Conservation (phyloP, 2,329 filamentous ascomycete genomes). For the Curvularia eragrostidis region DNA sequence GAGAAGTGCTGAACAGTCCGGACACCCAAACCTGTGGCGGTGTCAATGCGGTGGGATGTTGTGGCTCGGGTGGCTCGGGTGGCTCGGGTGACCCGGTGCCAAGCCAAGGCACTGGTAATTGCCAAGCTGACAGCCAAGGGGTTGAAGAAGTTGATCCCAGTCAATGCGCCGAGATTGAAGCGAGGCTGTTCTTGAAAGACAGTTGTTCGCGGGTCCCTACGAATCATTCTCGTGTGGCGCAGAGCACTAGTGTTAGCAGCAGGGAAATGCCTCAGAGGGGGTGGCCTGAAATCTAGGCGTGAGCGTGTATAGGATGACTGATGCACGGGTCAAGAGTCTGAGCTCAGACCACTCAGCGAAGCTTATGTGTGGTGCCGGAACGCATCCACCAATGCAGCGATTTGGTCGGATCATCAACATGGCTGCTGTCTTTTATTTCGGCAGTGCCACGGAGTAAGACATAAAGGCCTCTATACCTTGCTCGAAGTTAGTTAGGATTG, state of each 20-base stretch:
- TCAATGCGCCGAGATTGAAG: not conserved
- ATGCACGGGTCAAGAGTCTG: no score
- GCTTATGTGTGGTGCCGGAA: not conserved
- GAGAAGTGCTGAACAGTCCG: not conserved
- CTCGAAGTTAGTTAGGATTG: not conserved
- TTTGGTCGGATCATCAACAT: not conserved
- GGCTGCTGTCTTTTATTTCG: not conserved
- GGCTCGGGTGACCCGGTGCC: slow-evolving; percentile 8
- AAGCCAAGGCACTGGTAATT: not conserved
- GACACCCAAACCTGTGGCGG: not conserved
- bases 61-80: not conserved
- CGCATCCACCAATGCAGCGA: not conserved
- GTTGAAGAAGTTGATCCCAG: not conserved
- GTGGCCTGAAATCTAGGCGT: not conserved
- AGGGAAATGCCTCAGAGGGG: not conserved
- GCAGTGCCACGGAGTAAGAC: not conserved
- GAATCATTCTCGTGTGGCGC: not conserved
- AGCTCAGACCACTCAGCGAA: not conserved
- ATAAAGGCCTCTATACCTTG: not conserved
- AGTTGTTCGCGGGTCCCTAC: not conserved
- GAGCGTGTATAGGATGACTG: not conserved
- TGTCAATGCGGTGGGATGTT: not conserved
- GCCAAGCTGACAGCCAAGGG: slow-evolving; percentile 6
- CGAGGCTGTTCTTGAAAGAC: not conserved
- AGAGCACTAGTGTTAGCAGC: not conserved